Conservation (phyloP, 768 basidiomycete species). For the Lactifluus pinguis region DNA sequence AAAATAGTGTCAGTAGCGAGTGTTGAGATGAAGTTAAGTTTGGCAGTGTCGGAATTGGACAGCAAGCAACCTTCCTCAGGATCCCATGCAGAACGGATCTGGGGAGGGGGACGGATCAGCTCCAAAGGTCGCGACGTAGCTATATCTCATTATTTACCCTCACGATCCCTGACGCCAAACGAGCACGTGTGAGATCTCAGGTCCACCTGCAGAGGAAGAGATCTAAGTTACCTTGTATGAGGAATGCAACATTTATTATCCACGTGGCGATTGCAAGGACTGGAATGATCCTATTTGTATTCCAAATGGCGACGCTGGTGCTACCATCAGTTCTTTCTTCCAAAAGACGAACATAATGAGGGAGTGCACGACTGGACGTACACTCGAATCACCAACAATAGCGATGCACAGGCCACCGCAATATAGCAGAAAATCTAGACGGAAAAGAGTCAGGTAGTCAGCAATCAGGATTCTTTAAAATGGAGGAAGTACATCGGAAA, state of each 20-base stretch:
- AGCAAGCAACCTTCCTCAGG: background rate
- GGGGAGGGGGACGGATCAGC: background rate
- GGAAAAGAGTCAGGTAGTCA: background rate
- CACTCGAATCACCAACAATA: constrained; percentile 7
- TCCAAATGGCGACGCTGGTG: constrained; percentile 6
- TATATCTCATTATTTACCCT: background rate
- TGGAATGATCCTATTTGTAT: background rate
- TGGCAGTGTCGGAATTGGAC: background rate
- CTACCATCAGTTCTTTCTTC: background rate
- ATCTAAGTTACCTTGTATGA: background rate
- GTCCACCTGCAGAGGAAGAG: too few species aligned
- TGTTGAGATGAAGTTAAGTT: background rate
- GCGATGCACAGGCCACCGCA: background rate
- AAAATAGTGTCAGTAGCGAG: background rate
- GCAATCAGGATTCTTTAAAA: background rate
- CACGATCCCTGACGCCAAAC: background rate
- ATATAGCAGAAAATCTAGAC: background rate
- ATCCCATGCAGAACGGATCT: background rate
- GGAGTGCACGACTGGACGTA: background rate
- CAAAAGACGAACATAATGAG: background rate
- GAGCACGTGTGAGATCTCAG: too few species aligned
- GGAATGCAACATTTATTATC: background rate
- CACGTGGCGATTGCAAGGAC: background rate
- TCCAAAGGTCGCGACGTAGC: background rate
- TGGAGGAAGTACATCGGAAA: background rate